phyloP scores from a whole-genome alignment of 2,329 filamentous ascomycete species.

The Claviceps sorghi region DNA sequence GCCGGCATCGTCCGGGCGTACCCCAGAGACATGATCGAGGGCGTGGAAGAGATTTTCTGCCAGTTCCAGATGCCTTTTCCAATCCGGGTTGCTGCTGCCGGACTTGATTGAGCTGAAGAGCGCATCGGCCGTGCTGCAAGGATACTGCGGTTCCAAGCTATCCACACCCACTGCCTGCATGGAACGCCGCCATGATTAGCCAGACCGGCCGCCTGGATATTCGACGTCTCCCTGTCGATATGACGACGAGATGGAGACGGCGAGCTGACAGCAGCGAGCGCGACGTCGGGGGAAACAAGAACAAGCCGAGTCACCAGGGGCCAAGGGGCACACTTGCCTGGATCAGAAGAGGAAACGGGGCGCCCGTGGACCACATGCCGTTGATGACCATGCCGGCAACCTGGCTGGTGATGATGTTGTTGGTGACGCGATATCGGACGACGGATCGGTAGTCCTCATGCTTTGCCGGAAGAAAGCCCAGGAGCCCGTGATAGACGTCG shows the following conservation, averaged over 20 bases:
- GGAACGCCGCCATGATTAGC: neutral
- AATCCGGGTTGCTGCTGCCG: constrained; percentile 28
- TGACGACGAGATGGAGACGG: neutral
- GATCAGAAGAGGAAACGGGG: constrained; percentile 31
- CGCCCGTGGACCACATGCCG: constrained; percentile 46
- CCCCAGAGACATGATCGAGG: constrained; percentile 56
- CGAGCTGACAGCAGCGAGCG: neutral
- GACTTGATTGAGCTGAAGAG: constrained; percentile 31
- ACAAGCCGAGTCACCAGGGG: neutral
- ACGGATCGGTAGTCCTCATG: constrained; percentile 26
- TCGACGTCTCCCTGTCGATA: no score
- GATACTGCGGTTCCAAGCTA: constrained; percentile 59
- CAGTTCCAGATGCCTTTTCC: constrained; percentile 48
- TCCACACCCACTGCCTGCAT: constrained; percentile 43
- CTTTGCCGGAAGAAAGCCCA: constrained; percentile 48
- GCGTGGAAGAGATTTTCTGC: constrained; percentile 38
- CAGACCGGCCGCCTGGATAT: neutral
- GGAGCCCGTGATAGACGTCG: constrained; percentile 56
- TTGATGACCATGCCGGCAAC: constrained; percentile 61
- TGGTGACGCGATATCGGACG: constrained; percentile 58
- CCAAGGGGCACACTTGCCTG: constrained; percentile 17
- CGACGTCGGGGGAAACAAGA: no score
- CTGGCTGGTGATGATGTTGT: constrained; percentile 70
- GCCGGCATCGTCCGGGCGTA: constrained; percentile 36
- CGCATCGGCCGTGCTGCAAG: constrained; percentile 37